Evolutionary conservation across 176 grass and related monocot species (phyloP), one percentile per base, ranked within the genome.

Genomic region (Neostapfia colusana): DNA sequence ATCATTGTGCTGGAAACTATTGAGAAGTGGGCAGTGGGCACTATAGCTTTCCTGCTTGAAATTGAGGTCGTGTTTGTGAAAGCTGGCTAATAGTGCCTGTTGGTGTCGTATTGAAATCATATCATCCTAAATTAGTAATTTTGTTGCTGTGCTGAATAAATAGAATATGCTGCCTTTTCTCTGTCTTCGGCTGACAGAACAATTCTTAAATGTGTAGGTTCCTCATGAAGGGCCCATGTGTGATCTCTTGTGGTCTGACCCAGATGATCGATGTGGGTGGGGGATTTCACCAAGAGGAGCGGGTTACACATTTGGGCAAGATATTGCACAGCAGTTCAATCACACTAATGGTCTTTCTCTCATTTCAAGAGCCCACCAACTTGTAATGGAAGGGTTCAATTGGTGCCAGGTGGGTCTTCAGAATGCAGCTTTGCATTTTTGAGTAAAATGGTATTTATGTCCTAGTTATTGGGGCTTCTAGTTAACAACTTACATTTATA

Each of bases 201-300:
- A 26, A 61, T 38, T 72, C 43, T 35, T 35, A 78, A 70, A 65
- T 8, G 56, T 76, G 59, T 81, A 98, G 95, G 95, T 98, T 76
- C 95, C 95, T 65, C 95, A 98, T 81, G 95, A 98, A 89, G 95
- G 95, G 17, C 95, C 95, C 18, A 98, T 98, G 95, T 98, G 95
- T 70, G 95, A 98, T 83, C 89, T 98, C 3, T 72, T 98, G 62
- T 98, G 95, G 95, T 98, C 95, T 62, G 95, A 98, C 70, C 95
- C 95, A 24, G 95, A 98, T 40, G 95, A 98, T 53, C 76, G 95
- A 80, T 98, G 95, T 76, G 95, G 95, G 14, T 98, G 95, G 95
- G 94, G 95, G 15, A 98, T 98, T 85, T 98, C 95, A 49, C 95
- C 95, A 44, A 93, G 95, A 78, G 95, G 95, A 36, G 95, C 95